Evolutionary conservation across 1,284 basidiomycete species (phyloP).

Genomic region (Psilocybe mexicana): DNA sequence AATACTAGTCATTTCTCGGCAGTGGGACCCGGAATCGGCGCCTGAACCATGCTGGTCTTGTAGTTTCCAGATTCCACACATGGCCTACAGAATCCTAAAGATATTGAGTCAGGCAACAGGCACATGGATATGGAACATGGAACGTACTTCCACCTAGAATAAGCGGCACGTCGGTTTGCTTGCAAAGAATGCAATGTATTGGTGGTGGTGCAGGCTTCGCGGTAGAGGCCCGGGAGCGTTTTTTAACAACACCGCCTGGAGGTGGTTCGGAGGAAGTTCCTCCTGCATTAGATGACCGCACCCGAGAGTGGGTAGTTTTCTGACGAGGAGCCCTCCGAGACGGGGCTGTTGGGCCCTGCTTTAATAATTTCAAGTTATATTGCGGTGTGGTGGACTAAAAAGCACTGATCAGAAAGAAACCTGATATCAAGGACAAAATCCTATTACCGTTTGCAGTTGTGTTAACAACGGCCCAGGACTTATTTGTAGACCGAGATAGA

Average conservation of each 20-base stretch:
- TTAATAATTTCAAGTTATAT: slow-evolving; percentile 56
- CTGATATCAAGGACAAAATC: not conserved
- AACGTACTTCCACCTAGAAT: slow-evolving; percentile 69
- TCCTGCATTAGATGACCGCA: slow-evolving; percentile 1
- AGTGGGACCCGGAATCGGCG: not conserved
- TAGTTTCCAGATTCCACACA: slow-evolving; percentile 53
- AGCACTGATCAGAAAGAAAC: slow-evolving; percentile 2
- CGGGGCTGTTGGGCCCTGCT: slow-evolving; percentile 33
- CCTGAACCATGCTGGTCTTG: not conserved
- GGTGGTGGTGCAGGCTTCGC: slow-evolving; percentile 33
- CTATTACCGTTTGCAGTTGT: slow-evolving; percentile 56
- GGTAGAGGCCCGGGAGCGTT: slow-evolving; percentile 32
- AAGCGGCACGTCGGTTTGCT: slow-evolving; percentile 67
- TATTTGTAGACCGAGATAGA: slow-evolving; percentile 60
- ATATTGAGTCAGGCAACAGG: slow-evolving; percentile 2
- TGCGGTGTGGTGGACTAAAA: slow-evolving; percentile 47
- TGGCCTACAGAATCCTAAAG: slow-evolving; percentile 55
- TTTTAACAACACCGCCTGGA: slow-evolving; percentile 30
- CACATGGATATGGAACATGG: not conserved
- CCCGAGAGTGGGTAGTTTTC: slow-evolving; percentile 14
- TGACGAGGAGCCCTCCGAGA: slow-evolving; percentile 20
- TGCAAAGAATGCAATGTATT: slow-evolving; percentile 61
- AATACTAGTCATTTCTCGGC: not conserved
- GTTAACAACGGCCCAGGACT: slow-evolving; percentile 53
- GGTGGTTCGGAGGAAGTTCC: not conserved